A percentile compares a stretch with the other conserved stretches of the same genome.
Evolutionary conservation across 805 yeast species (phyloP).

Genomic region (Wickerhamiella sergipiensis): DNA sequence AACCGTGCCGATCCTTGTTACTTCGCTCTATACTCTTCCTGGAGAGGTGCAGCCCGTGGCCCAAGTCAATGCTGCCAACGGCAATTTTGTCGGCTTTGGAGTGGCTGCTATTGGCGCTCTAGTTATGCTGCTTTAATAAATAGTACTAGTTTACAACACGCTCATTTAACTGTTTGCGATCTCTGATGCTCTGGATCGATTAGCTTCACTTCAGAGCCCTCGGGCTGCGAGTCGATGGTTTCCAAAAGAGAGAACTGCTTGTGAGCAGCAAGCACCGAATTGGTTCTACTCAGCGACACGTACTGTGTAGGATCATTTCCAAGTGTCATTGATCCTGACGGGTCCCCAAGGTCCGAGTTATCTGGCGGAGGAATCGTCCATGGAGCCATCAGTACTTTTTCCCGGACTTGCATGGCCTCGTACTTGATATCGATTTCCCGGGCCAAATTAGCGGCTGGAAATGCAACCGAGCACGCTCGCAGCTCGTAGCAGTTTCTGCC

Average conservation of each 20-base stretch:
- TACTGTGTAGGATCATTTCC: background rate
- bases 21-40: background rate
- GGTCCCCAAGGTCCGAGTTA: background rate
- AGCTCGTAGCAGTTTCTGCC: background rate
- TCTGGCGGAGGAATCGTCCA: background rate
- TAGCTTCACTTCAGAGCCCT: too few relatives aligned
- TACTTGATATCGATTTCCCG: slow-evolving; percentile 1
- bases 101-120: background rate
- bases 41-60: background rate
- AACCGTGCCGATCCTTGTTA: background rate
- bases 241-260: background rate
- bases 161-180: too few relatives aligned
- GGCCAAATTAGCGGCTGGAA: background rate
- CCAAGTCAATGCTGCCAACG: background rate
- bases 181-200: too few relatives aligned
- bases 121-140: background rate
- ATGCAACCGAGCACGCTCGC: background rate
- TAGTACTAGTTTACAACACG: too few relatives aligned
- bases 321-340: background rate
- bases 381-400: background rate
- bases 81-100: background rate
- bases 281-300: background rate
- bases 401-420: background rate
- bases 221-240: background rate
- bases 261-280: background rate